Evolutionary conservation across 192 early-diverging fungal genomes (phyloP), one percentile per base, ranked within the genome.

Genomic region (Dispira simplex): DNA sequence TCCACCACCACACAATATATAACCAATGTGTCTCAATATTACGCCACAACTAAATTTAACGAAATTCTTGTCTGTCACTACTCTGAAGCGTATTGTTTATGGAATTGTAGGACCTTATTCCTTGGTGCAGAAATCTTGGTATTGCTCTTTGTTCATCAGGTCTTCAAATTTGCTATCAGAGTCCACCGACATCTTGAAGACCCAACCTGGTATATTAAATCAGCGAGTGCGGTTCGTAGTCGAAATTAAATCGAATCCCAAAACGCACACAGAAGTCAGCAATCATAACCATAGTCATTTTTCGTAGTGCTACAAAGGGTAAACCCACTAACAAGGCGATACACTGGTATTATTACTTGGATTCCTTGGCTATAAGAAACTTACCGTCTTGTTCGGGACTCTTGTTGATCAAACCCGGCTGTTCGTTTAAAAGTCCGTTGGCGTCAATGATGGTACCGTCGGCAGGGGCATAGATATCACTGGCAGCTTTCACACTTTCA

Each of bases 401-500:
- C 14, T 69, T 67, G 81, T 94, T 95, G 73, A 95, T 83, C 69
- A 92, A 73, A 44, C 73, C 74, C n/a, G 91, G 88, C 56, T 88
- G 79, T 32, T 75, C 75, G 44, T 64, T 70, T 54, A 97, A 79
- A 0, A 44, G 63, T 12, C 67, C 59, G 74, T 97, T 97, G 69
- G 83, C 79, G 59, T 84, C 88, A 52, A 90, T 77, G 62, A 97
- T 80, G 60, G 85, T 79, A 60, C 95, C 95, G 57, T 79, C 72
- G 27, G 92, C 72, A 62, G 95, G 95, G 25, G 92, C 79, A 68
- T 89, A 92, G 46, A 97, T 85, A 64, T 97, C 95, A 64, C 80
- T 83, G 49, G 92, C 90, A 59, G 95, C 93, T 82, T 97, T 97
- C 70, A 97, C 95, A 45, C 84, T 88, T 74, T 97, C 95, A 53